Conservation (phyloP, 345 rosid species). For the Eucalyptus microcorys region DNA sequence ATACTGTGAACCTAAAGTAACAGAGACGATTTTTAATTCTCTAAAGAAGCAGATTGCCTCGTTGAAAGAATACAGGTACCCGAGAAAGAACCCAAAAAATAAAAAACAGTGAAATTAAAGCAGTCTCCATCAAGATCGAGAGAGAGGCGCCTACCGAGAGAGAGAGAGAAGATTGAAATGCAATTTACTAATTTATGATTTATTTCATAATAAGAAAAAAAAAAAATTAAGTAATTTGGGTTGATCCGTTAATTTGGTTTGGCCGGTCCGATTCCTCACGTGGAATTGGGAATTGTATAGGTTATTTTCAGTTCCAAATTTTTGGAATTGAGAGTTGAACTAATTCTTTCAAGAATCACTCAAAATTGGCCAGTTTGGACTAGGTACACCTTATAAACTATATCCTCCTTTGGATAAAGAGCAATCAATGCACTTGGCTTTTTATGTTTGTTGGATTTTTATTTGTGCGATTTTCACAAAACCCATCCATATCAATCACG, state of each 20-base stretch:
- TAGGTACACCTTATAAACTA: no score
- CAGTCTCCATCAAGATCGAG: no score
- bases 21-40: not conserved
- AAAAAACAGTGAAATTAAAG: no score
- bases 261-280: no score
- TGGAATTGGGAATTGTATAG: no score
- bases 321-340: no score
- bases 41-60: not conserved
- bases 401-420: not conserved
- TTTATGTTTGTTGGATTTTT: not conserved
- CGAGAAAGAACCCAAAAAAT: not conserved
- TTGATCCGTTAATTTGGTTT: no score
- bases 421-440: not conserved
- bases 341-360: not conserved
- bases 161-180: no score
- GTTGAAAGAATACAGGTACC: not conserved
- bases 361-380: rapidly evolving
- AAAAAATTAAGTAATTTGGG: not conserved
- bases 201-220: no score
- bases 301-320: no score
- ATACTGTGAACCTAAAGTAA: not conserved
- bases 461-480: rapidly evolving
- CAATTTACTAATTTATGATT: no score
- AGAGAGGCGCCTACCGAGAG: no score
- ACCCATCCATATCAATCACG: not conserved